These are phyloP conservation scores for Saccharomyces hybrid DNA, from an alignment of 1,139 yeast genomes.

Conservation along the genomic window DNA sequence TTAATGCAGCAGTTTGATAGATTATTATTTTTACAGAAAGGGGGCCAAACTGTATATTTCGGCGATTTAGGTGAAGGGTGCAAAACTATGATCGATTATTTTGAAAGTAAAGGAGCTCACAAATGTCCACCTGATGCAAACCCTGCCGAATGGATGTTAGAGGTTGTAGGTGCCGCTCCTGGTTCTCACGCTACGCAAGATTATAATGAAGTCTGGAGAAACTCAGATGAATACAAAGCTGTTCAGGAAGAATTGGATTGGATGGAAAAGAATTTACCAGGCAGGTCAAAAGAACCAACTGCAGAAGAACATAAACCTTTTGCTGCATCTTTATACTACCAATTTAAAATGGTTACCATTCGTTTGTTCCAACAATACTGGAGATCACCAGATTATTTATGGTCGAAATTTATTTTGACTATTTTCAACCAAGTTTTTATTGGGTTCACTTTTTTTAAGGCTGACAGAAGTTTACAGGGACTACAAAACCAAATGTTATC, in stretches of 20 bases:
- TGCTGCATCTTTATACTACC: slow-evolving; percentile 40
- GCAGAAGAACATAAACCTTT: slow-evolving; percentile 24
- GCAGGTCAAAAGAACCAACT: slow-evolving; percentile 31
- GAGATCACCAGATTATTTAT: slow-evolving; percentile 55
- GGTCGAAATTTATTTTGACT: slow-evolving; percentile 46
- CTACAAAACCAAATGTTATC: slow-evolving; percentile 61
- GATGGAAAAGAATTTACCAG: slow-evolving; percentile 40
- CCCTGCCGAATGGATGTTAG: slow-evolving; percentile 82
- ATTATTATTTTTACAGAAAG: slow-evolving; percentile 58
- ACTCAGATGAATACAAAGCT: slow-evolving; percentile 45
- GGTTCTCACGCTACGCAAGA: slow-evolving; percentile 61
- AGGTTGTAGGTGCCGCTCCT: slow-evolving; percentile 75
- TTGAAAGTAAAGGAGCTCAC: slow-evolving; percentile 62
- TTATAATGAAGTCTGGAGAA: slow-evolving; percentile 58
- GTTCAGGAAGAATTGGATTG: slow-evolving; percentile 37
- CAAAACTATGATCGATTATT: slow-evolving; percentile 51
- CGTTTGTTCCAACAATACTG: slow-evolving; percentile 52
- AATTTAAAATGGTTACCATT: slow-evolving; percentile 43
- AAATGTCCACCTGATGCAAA: slow-evolving; percentile 59
- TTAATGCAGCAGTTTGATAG: slow-evolving; percentile 73
- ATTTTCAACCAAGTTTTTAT: slow-evolving; percentile 49
- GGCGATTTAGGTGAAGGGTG: slow-evolving; percentile 71
- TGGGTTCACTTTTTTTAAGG: slow-evolving; percentile 70
- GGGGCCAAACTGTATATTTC: slow-evolving; percentile 74
- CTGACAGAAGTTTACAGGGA: slow-evolving; percentile 52